phyloP scores from a whole-genome alignment of 208 protist species.

The Crithidia sp. region DNA sequence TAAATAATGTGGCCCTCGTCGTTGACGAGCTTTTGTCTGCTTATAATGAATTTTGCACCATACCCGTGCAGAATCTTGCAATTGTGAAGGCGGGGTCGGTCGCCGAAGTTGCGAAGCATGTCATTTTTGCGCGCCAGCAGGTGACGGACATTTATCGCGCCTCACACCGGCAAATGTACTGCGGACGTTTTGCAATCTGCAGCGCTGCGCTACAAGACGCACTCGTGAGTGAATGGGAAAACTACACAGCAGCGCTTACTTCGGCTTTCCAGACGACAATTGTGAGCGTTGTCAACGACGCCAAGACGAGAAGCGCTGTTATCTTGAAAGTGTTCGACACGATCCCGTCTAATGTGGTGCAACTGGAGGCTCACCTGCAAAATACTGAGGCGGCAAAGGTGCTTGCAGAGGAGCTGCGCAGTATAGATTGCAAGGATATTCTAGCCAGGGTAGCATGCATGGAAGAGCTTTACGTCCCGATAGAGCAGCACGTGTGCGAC shows the following conservation, averaged over 20 bases:
- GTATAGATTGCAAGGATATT: slow-evolving; percentile 49
- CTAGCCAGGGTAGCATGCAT: slow-evolving; percentile 69
- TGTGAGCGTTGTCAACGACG: slow-evolving; percentile 29
- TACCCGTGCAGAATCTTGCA: slow-evolving; percentile 50
- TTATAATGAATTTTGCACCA: slow-evolving; percentile 55
- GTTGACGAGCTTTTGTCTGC: slow-evolving; percentile 53
- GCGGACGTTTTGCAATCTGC: slow-evolving; percentile 74
- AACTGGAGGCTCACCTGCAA: slow-evolving; percentile 66
- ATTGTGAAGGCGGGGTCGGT: slow-evolving; percentile 36
- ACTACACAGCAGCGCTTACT: slow-evolving; percentile 60
- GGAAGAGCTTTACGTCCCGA: slow-evolving; percentile 63
- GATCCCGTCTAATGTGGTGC: slow-evolving; percentile 64
- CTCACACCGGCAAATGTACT: slow-evolving; percentile 75
- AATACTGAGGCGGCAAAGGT: slow-evolving; percentile 45
- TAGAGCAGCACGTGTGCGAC: slow-evolving; percentile 59
- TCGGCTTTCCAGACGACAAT: slow-evolving; percentile 45
- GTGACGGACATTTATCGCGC: slow-evolving; percentile 46
- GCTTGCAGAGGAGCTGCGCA: slow-evolving; percentile 49
- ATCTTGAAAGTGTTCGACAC: slow-evolving; percentile 44
- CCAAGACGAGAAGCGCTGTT: slow-evolving; percentile 45
- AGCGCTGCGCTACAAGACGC: slow-evolving; percentile 59
- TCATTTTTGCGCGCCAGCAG: slow-evolving; percentile 45
- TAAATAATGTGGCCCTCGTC: slow-evolving; percentile 42
- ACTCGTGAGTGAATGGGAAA: slow-evolving; percentile 60
- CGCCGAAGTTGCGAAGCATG: slow-evolving; percentile 40